These are phyloP conservation scores for Aspergillus campestris DNA, from an alignment of 495 filamentous ascomycete genomes.

Conservation along the genomic window DNA sequence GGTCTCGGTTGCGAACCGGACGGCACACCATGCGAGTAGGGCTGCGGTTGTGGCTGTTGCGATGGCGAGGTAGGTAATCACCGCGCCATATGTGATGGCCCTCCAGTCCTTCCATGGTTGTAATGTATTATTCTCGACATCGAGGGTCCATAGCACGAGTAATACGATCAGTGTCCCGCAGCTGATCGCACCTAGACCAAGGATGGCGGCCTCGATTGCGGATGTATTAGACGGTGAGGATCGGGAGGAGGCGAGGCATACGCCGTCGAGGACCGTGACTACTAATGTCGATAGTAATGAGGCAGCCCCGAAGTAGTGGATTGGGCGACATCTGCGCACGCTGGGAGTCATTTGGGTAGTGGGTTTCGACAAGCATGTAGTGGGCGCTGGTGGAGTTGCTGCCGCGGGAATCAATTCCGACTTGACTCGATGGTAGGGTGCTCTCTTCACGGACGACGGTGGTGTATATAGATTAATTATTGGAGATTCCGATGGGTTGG, in stretches of 20 bases:
- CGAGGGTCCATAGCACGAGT: constrained; percentile 17
- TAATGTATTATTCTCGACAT: constrained; percentile 9
- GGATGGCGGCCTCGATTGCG: constrained; percentile 16
- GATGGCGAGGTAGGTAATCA: constrained; percentile 23
- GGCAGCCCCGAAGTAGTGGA: constrained; percentile 20
- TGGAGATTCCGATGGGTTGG: no score
- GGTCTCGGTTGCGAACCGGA: constrained; percentile 3
- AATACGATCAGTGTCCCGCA: constrained; percentile 21
- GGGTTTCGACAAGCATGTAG: neutral
- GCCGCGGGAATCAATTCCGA: no score
- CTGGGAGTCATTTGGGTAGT: constrained; percentile 1
- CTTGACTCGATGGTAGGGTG: no score
- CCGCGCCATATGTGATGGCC: constrained; percentile 9
- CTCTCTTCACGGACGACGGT: no score
- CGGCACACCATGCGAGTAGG: constrained; percentile 19
- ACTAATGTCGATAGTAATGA: constrained; percentile 20
- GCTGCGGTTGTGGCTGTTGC: constrained; percentile 23
- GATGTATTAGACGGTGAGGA: constrained; percentile 10
- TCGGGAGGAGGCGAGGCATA: constrained; percentile 22
- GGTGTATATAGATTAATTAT: no score
- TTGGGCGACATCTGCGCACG: constrained; percentile 13
- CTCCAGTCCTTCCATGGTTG: constrained; percentile 15
- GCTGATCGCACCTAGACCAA: constrained; percentile 21
- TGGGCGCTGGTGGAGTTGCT: neutral
- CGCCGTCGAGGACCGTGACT: constrained; percentile 25